phyloP scores from a whole-genome alignment of 257 asterid genomes.

The Solanum sitiens region DNA sequence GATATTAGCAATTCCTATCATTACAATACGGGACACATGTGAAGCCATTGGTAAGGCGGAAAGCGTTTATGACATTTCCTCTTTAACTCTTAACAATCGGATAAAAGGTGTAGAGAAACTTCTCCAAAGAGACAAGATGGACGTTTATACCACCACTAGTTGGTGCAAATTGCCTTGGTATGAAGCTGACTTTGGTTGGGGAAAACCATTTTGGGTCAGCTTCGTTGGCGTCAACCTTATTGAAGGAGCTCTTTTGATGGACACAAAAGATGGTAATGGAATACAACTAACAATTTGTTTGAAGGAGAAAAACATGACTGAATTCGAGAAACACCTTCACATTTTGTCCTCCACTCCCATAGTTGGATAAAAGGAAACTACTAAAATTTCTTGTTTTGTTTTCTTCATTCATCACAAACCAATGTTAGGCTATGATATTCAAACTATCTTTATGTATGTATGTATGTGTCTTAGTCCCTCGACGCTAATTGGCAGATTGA shows the following conservation, averaged over 20 bases:
- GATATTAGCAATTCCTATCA: not conserved
- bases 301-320: not conserved
- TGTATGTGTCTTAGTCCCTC: too few species aligned
- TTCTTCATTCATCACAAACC: not conserved
- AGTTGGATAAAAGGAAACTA: not conserved
- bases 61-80: not conserved
- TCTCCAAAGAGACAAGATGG: not conserved
- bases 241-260: not conserved
- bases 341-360: not conserved
- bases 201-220: conserved; percentile 9
- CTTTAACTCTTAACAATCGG: fast-evolving
- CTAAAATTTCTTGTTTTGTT: not conserved
- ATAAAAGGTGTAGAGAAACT: not conserved
- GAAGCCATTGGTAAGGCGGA: not conserved
- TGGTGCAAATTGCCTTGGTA: not conserved
- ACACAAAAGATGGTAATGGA: conserved; percentile 5
- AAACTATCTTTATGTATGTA: too few species aligned
- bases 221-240: too few species aligned
- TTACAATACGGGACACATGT: not conserved
- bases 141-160: conserved; percentile 1
- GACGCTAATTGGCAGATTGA: too few species aligned
- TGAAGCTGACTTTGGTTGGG: conserved; percentile 36
- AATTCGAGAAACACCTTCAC: not conserved
- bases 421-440: too few species aligned
- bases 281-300: conserved; percentile 17